These are phyloP conservation scores for Exophiala mesophila DNA, from an alignment of 2,329 filamentous ascomycete genomes.

Conservation along the genomic window DNA sequence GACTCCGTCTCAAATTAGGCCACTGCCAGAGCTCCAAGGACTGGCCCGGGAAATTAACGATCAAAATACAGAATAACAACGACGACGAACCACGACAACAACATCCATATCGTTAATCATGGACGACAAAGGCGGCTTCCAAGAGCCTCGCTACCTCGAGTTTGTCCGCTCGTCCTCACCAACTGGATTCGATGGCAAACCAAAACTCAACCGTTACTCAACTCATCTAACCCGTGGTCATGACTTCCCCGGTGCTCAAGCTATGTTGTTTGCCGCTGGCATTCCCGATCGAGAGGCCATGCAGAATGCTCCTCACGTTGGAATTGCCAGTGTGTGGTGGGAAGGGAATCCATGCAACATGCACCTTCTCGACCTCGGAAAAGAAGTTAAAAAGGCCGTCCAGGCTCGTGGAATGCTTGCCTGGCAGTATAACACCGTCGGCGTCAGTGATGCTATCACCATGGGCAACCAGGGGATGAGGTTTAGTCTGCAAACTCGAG, in stretches of 20 bases:
- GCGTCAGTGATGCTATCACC: constrained; percentile 86
- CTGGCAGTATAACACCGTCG: constrained; percentile 92
- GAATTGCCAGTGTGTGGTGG: constrained; percentile 92
- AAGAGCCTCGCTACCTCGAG: constrained; percentile 47
- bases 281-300: constrained; percentile 78
- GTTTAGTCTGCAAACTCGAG: constrained; percentile 82
- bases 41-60: too few species aligned
- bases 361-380: constrained; percentile 76
- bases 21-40: too few species aligned
- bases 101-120: too few species aligned
- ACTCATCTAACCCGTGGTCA: constrained; percentile 74
- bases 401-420: constrained; percentile 80
- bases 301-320: constrained; percentile 86
- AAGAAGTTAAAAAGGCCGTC: constrained; percentile 77
- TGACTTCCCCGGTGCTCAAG: constrained; percentile 90
- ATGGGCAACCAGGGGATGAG: constrained; percentile 88
- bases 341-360: constrained; percentile 91
- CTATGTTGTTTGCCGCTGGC: constrained; percentile 92
- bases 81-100: too few species aligned
- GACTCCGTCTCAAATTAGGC: too few species aligned
- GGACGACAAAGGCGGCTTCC: constrained; percentile 16
- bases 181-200: constrained; percentile 52
- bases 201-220: constrained; percentile 80
- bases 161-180: constrained; percentile 53
- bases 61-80: too few species aligned